Conservation (phyloP, 192 early-diverging fungal species). For the Radiomyces spectabilis region DNA sequence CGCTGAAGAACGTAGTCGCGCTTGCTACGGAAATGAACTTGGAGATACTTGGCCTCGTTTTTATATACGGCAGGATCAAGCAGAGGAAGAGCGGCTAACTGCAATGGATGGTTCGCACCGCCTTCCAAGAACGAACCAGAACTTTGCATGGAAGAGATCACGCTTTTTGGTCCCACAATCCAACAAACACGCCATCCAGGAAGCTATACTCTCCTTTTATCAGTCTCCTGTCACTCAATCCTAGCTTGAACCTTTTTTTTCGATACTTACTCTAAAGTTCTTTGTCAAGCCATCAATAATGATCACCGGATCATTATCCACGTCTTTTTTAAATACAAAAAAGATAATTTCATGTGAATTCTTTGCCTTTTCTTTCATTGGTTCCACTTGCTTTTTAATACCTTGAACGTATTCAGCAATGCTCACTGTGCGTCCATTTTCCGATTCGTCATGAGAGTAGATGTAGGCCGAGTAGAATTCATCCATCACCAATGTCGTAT, state of each 20-base stretch:
- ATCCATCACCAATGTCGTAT: conserved; percentile 43
- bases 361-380: neutral
- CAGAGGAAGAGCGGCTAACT: conserved; percentile 41
- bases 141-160: conserved; percentile 41
- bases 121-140: conserved; percentile 35
- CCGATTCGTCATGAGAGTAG: conserved; percentile 26
- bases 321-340: conserved; percentile 25
- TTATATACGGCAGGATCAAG: conserved; percentile 30
- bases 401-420: conserved; percentile 34
- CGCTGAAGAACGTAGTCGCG: conserved; percentile 38
- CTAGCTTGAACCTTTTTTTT: too few species aligned
- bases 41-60: conserved; percentile 34
- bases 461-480: conserved; percentile 52
- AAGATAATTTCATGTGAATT: neutral
- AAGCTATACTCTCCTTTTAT: conserved; percentile 17
- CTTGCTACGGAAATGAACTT: conserved; percentile 39
- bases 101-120: conserved; percentile 48
- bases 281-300: conserved; percentile 41
- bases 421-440: conserved; percentile 35
- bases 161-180: conserved; percentile 44
- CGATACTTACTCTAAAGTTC: conserved; percentile 31
- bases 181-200: conserved; percentile 54
- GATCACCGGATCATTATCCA: conserved; percentile 40
- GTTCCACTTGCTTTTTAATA: conserved; percentile 5
- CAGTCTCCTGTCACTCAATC: too few species aligned